phyloP scores from a whole-genome alignment of 208 protist genomes.

The Leishmania braziliensis region DNA sequence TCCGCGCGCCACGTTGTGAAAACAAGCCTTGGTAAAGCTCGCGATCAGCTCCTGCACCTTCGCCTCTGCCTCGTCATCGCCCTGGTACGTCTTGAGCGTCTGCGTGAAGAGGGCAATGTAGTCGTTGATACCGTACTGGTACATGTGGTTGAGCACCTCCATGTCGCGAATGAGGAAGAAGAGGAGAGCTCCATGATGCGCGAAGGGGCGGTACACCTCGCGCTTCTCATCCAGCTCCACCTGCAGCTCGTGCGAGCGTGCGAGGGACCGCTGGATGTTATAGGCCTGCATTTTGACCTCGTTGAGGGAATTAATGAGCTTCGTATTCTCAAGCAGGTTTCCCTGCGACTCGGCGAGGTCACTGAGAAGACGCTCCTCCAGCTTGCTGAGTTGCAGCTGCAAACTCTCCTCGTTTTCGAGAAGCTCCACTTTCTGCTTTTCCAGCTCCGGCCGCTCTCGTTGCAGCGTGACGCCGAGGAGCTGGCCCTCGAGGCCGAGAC shows the following conservation, averaged over 20 bases:
- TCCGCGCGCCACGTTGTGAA: conserved; percentile 68
- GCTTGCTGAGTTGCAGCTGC: conserved; percentile 93
- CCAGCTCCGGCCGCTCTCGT: conserved; percentile 96
- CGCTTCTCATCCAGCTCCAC: conserved; percentile 93
- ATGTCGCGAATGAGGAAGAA: conserved; percentile 95
- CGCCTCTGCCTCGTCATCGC: conserved; percentile 17
- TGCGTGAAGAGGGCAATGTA: conserved; percentile 90
- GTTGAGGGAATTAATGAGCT: conserved; percentile 93
- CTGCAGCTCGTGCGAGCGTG: conserved; percentile 87
- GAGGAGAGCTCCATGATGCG: conserved; percentile 80
- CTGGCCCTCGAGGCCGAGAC: conserved; percentile 95
- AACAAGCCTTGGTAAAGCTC: conserved; percentile 68
- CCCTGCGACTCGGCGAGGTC: conserved; percentile 93
- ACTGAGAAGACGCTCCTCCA: conserved; percentile 93
- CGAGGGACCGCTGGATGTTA: conserved; percentile 85
- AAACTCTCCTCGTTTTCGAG: conserved; percentile 95
- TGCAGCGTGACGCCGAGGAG: conserved; percentile 95
- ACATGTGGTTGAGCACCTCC: conserved; percentile 95
- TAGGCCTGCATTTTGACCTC: conserved; percentile 93
- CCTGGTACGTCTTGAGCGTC: conserved; percentile 61
- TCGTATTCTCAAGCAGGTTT: conserved; percentile 95
- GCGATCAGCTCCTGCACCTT: conserved; percentile 69
- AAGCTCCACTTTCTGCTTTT: conserved; percentile 93
- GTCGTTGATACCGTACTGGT: conserved; percentile 94
- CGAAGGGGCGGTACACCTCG: conserved; percentile 94